A percentile compares a stretch with the other conserved stretches of the same genome.
Evolutionary conservation across 768 basidiomycete species (phyloP).

Genomic region (Amanita jacksonii): DNA sequence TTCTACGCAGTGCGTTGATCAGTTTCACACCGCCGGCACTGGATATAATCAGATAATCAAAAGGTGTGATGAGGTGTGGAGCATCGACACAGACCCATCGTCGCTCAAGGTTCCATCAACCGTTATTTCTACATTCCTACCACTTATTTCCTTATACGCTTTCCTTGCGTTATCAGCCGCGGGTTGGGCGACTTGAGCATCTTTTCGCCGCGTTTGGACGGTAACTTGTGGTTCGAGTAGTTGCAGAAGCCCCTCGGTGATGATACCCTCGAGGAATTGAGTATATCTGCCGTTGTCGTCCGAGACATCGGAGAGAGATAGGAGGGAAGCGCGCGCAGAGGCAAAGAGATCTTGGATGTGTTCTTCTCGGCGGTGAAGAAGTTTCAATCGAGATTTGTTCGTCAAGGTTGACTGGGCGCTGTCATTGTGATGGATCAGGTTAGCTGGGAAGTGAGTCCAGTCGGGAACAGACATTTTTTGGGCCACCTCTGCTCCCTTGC

Average conservation of each 20-base stretch:
- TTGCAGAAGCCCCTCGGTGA: constrained; percentile 79
- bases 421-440: constrained; percentile 8
- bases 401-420: constrained; percentile 94
- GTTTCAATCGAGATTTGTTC: constrained; percentile 88
- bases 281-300: constrained; percentile 57
- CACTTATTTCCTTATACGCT: constrained; percentile 72
- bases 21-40: constrained; percentile 86
- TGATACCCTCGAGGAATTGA: constrained; percentile 74
- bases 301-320: constrained; percentile 39
- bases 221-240: constrained; percentile 69
- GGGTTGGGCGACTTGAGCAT: constrained; percentile 47
- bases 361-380: constrained; percentile 88
- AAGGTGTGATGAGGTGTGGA: neutral
- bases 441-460: neutral
- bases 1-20: constrained; percentile 59
- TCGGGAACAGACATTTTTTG: constrained; percentile 80
- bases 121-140: constrained; percentile 46
- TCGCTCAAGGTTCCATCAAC: constrained; percentile 57
- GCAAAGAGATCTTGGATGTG: constrained; percentile 84
- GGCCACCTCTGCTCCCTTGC: constrained; percentile 85
- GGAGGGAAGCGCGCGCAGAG: constrained; percentile 53
- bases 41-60: neutral
- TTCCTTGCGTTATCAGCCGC: constrained; percentile 57
- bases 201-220: constrained; percentile 59
- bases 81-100: constrained; percentile 45